phyloP scores from a whole-genome alignment of 2,329 filamentous ascomycete genomes.

The Tolypocladium nubicola region DNA sequence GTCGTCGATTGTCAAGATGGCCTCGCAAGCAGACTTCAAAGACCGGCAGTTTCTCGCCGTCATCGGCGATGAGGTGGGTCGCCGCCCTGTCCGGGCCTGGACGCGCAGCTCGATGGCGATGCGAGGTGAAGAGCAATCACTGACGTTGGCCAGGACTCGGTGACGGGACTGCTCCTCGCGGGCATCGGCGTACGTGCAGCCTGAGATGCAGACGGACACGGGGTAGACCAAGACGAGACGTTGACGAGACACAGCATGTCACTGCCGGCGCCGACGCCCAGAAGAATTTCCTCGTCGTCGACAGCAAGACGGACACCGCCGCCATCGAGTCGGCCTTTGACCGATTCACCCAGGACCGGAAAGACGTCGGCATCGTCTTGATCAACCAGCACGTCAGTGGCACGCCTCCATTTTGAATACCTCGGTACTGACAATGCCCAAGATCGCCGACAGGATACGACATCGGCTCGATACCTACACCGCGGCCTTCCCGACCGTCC shows the following conservation, averaged over 20 bases:
- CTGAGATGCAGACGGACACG: not conserved
- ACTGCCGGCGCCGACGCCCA: conserved; percentile 79
- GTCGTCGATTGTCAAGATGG: conserved; percentile 23
- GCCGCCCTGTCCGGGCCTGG: conserved; percentile 1
- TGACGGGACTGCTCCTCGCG: conserved; percentile 88
- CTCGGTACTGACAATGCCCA: conserved; percentile 11
- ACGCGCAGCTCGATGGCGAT: not conserved
- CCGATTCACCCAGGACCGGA: conserved; percentile 76
- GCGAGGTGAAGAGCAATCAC: conserved; percentile 2
- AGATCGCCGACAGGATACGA: conserved; percentile 93
- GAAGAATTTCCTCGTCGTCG: conserved; percentile 97
- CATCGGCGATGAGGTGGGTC: conserved; percentile 82
- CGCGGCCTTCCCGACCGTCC: conserved; percentile 86
- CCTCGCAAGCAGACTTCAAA: conserved; percentile 52
- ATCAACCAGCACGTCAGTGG: conserved; percentile 89
- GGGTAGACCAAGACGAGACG: not conserved
- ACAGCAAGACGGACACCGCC: conserved; percentile 80
- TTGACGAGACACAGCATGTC: conserved; percentile 58
- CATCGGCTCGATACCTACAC: conserved; percentile 84
- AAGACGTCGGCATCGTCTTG: conserved; percentile 91
- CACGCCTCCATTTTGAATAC: not conserved
- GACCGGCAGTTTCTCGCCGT: conserved; percentile 95
- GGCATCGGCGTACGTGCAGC: conserved; percentile 68
- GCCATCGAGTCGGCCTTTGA: conserved; percentile 87
- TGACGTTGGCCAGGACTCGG: conserved; percentile 62